Percentiles rank a stretch among this genome's conserved stretches.
Evolutionary conservation across 495 filamentous ascomycete species (phyloP).

Genomic region (Penicillium crystallinum): DNA sequence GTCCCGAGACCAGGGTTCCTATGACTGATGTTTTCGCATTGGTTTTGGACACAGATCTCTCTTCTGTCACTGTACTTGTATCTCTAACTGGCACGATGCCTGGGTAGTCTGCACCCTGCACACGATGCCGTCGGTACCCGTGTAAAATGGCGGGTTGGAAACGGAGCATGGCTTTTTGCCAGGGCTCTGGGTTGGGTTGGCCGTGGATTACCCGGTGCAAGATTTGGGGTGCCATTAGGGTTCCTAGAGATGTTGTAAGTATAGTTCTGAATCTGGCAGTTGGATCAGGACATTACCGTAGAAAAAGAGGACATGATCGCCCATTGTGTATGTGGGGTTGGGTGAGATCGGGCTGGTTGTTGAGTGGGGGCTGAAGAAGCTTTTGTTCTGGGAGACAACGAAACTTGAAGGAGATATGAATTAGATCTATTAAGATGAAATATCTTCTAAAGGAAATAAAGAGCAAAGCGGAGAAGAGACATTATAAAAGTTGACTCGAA

Average conservation of each 20-base stretch:
- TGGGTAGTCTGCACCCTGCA: conserved; percentile 70
- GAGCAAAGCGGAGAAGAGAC: background rate
- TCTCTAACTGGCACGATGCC: conserved; percentile 55
- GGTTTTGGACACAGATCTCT: background rate
- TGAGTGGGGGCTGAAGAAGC: background rate
- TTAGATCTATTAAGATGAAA: background rate
- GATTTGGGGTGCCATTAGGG: conserved; percentile 73
- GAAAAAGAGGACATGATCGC: conserved; percentile 50
- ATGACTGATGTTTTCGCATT: conserved; percentile 48
- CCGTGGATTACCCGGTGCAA: conserved; percentile 80
- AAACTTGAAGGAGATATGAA: background rate
- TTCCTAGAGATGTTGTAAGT: conserved; percentile 21
- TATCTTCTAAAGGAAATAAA: background rate
- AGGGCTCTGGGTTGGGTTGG: conserved; percentile 40
- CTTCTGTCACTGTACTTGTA: background rate
- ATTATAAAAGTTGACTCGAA: background rate
- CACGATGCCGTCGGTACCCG: conserved; percentile 63
- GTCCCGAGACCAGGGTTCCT: conserved; percentile 73
- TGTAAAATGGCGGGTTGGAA: conserved; percentile 73
- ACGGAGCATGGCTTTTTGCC: conserved; percentile 50
- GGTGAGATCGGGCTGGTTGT: background rate
- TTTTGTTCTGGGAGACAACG: background rate
- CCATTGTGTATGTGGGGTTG: conserved; percentile 21
- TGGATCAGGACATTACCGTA: conserved; percentile 41
- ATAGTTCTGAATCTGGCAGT: background rate